Conservation (phyloP, 208 protist species). For the Crithidia fasciculata region DNA sequence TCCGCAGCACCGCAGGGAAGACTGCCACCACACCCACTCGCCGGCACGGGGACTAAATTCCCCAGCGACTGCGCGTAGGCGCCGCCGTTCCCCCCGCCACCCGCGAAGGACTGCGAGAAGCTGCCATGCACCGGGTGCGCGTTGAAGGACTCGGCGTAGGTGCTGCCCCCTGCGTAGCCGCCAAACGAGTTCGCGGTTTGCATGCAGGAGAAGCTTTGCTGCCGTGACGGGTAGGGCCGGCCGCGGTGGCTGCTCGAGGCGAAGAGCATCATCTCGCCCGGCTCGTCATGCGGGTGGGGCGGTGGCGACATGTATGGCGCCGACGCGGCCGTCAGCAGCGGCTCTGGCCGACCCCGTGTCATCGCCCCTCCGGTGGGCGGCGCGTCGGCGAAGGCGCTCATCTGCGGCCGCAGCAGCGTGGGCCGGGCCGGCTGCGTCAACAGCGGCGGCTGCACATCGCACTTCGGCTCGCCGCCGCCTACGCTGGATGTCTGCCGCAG, state of each 20-base stretch:
- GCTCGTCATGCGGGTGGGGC: not conserved
- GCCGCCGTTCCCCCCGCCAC: not conserved
- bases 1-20: not conserved
- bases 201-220: slow-evolving; percentile 23
- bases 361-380: not conserved
- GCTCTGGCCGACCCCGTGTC: not conserved
- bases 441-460: not conserved
- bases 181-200: slow-evolving; percentile 15
- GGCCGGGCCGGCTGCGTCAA: not conserved
- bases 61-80: slow-evolving; percentile 12
- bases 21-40: not conserved
- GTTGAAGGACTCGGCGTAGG: slow-evolving; percentile 11
- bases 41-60: slow-evolving; percentile 9
- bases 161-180: slow-evolving; percentile 4
- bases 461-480: not conserved
- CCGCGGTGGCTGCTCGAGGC: slow-evolving; percentile 15
- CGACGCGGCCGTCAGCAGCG: slow-evolving; percentile 5
- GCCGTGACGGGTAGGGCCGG: not conserved
- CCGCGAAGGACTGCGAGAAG: slow-evolving; percentile 1
- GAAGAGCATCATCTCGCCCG: slow-evolving; percentile 28
- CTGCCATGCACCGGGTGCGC: slow-evolving; percentile 6
- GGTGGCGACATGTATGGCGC: slow-evolving; percentile 5
- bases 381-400: not conserved
- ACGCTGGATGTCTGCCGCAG: not conserved
- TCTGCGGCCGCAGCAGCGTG: slow-evolving; percentile 15